Evolutionary conservation across 768 basidiomycete genomes (phyloP).

Genomic region (Tulasnella sp.): DNA sequence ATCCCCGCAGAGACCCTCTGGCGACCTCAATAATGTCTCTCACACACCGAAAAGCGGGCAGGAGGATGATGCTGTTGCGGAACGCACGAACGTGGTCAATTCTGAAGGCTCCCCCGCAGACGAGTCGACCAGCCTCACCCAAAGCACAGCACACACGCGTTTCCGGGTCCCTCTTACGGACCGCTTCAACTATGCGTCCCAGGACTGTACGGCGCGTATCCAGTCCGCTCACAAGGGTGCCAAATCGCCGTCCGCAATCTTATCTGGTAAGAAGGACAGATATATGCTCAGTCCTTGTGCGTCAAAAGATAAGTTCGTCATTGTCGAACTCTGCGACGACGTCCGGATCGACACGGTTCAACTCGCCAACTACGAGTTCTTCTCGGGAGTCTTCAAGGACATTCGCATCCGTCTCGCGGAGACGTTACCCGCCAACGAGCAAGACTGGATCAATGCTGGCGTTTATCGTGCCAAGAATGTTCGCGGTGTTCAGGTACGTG

Average conservation of each 20-base stretch:
- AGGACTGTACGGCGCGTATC: slow-evolving; percentile 88
- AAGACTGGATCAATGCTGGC: slow-evolving; percentile 65
- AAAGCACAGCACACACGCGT: slow-evolving; percentile 34
- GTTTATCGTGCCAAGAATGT: slow-evolving; percentile 73
- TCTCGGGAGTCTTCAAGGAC: slow-evolving; percentile 90
- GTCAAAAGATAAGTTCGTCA: slow-evolving; percentile 53
- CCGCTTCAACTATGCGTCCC: slow-evolving; percentile 87
- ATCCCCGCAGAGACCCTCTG: background rate
- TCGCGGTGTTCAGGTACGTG: slow-evolving; percentile 74
- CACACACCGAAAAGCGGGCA: background rate
- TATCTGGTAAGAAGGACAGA: slow-evolving; percentile 78
- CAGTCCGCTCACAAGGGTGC: slow-evolving; percentile 71
- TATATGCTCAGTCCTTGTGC: slow-evolving; percentile 96
- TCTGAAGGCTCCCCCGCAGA: background rate
- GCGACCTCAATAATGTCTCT: background rate
- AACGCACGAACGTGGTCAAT: background rate
- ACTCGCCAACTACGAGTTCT: slow-evolving; percentile 95
- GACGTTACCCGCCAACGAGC: slow-evolving; percentile 43
- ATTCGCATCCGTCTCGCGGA: slow-evolving; percentile 66
- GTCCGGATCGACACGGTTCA: slow-evolving; percentile 94
- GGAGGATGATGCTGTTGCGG: background rate
- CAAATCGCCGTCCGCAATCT: slow-evolving; percentile 70
- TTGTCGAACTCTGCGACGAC: slow-evolving; percentile 95
- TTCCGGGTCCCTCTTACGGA: slow-evolving; percentile 67
- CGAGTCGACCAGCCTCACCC: background rate